Evolutionary conservation across 2,329 filamentous ascomycete species (phyloP).

Genomic region (Plenodomus tracheiphilus): DNA sequence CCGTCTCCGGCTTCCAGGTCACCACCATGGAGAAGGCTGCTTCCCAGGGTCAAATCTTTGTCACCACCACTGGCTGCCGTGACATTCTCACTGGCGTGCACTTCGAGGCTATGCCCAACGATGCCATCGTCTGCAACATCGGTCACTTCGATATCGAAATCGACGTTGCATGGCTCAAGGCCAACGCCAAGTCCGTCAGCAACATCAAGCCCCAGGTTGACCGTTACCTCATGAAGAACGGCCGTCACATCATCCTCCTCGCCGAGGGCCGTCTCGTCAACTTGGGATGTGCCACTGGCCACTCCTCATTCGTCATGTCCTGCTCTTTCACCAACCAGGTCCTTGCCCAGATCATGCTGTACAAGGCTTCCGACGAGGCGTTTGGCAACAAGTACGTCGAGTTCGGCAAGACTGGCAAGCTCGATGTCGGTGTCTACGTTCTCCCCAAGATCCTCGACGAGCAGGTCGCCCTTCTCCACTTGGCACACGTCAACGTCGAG

Average conservation of each 20-base stretch:
- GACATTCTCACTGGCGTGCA: constrained; percentile 91
- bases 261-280: constrained; percentile 99
- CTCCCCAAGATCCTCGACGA: constrained; percentile 99
- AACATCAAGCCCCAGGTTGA: constrained; percentile 99
- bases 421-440: constrained; percentile 90
- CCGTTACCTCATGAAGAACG: constrained; percentile 91
- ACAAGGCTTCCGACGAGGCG: constrained; percentile 83
- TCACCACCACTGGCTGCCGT: constrained; percentile 98
- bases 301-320: constrained; percentile 99
- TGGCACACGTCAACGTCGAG: constrained; percentile 92
- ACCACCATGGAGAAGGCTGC: constrained; percentile 98
- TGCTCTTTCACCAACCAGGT: constrained; percentile 99
- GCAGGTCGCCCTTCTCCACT: constrained; percentile 94
- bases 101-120: constrained; percentile 95
- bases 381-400: constrained; percentile 95
- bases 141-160: constrained; percentile 99
- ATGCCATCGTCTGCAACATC: constrained; percentile 99
- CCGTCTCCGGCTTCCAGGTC: constrained; percentile 96
- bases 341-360: constrained; percentile 97
- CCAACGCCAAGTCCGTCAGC: constrained; percentile 87
- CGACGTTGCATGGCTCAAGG: constrained; percentile 99
- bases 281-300: constrained; percentile 96
- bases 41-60: constrained; percentile 89
- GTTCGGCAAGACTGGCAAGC: constrained; percentile 90
- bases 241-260: constrained; percentile 96